These are phyloP conservation scores for Polyporus tsugae DNA, from an alignment of 1,284 basidiomycete species.

Conservation along the genomic window DNA sequence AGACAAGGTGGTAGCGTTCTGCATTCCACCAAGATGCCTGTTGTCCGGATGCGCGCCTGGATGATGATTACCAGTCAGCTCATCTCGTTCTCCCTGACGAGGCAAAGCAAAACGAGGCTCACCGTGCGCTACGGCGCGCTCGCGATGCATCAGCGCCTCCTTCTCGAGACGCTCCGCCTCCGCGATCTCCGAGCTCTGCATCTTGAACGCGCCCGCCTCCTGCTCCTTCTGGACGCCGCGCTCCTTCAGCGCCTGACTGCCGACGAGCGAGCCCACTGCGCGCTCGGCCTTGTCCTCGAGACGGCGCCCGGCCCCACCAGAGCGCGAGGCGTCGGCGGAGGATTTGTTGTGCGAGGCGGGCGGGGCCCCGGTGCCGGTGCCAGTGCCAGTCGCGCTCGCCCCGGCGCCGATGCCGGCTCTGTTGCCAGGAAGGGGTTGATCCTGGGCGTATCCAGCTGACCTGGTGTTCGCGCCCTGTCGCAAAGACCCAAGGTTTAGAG, in stretches of 20 bases:
- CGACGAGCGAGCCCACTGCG: slow-evolving; percentile 54
- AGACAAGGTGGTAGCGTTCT: slow-evolving; percentile 28
- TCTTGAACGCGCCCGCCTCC: slow-evolving; percentile 56
- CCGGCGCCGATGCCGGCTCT: background rate
- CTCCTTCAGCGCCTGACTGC: slow-evolving; percentile 56
- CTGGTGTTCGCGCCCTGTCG: background rate
- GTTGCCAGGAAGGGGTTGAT: slow-evolving; percentile 13
- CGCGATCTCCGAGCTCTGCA: slow-evolving; percentile 57
- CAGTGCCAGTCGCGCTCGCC: background rate
- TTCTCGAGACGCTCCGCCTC: slow-evolving; percentile 63
- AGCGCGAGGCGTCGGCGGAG: background rate
- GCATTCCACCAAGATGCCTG: slow-evolving; percentile 32
- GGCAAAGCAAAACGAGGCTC: slow-evolving; percentile 19
- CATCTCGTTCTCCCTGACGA: background rate
- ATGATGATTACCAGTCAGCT: background rate
- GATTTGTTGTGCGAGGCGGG: slow-evolving; percentile 37
- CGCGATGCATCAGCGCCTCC: slow-evolving; percentile 56
- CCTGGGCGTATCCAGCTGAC: slow-evolving; percentile 8
- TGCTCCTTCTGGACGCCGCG: slow-evolving; percentile 62
- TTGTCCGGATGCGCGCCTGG: slow-evolving; percentile 51
- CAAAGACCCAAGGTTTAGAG: background rate
- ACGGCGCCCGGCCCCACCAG: slow-evolving; percentile 37
- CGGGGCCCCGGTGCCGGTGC: slow-evolving; percentile 20
- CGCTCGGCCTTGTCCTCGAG: slow-evolving; percentile 59
- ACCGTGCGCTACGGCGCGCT: slow-evolving; percentile 63